Evolutionary conservation across 768 basidiomycete species (phyloP), one percentile per base, ranked within the genome.

Genomic region (Glaciozyma martinii): DNA sequence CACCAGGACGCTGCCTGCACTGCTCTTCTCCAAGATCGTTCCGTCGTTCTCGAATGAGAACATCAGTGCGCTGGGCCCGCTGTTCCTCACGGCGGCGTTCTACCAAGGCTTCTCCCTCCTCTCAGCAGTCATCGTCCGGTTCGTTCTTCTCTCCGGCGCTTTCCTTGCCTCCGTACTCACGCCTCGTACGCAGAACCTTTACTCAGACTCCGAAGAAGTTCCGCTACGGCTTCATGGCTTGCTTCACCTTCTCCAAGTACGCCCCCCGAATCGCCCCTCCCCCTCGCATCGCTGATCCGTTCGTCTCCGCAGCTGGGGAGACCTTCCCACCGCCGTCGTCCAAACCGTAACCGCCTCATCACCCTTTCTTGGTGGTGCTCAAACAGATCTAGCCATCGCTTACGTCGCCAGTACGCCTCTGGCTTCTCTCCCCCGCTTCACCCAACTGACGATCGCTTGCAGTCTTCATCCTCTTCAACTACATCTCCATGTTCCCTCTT

Each of bases 151-250:
- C 76, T 86, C n/a, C 83, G 82, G 0, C 32, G 85, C 0, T 58
- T 85, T 6, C n/a, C 0, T 21, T 5, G 23, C 27, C 30, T 2
- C 8, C 40, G 21, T 16, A 44, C 1, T 16, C 0, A 25, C 27
- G n/a, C 6, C 27, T 80, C 78, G 55, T 81, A n/a, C 76, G 83
- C 60, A 82, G 81, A 56, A 81, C 82, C 66, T 70, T 86, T 57
- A 88, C 86, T 71, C 88, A 86, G 83, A 86, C 89, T 3, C 88
- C 88, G 1, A 85, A 87, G 71, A 80, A 85, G 32, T 88, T 89
- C 72, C 79, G 87, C 55, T 82, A 84, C 71, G 88, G 87, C 0
- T 79, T 89, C 29, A 71, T 88, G 0, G 82, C 82, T 5, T 86
- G 86, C 0, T 87, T 86, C 46, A 82, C 81, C 5, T 88, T 83